Conservation (phyloP, 2,329 filamentous ascomycete species). For the Arachnomyces sp. region DNA sequence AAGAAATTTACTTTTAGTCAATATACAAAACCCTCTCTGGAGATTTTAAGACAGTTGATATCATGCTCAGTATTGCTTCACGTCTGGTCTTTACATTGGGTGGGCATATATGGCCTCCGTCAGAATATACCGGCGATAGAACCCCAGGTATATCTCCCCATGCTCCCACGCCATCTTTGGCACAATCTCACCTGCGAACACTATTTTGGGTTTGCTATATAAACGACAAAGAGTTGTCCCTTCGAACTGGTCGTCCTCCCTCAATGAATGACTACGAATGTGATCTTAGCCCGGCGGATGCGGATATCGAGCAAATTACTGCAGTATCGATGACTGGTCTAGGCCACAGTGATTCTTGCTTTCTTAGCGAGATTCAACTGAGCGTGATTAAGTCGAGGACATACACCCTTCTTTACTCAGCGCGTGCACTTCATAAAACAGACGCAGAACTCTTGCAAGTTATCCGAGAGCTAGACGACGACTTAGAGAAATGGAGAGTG, state of each 20-base stretch:
- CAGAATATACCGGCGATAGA: slow-evolving; percentile 7
- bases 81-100: slow-evolving; percentile 45
- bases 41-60: slow-evolving; percentile 39
- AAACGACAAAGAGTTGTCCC: slow-evolving; percentile 50
- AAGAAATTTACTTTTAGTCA: slow-evolving; percentile 20
- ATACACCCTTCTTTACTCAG: slow-evolving; percentile 44
- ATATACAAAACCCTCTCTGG: slow-evolving; percentile 41
- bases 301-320: slow-evolving; percentile 29
- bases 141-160: slow-evolving; percentile 19
- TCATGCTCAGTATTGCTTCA: slow-evolving; percentile 40
- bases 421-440: slow-evolving; percentile 40
- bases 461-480: slow-evolving; percentile 51
- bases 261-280: slow-evolving; percentile 46
- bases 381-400: slow-evolving; percentile 47
- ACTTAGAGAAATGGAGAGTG: slow-evolving; percentile 49
- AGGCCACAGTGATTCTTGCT: slow-evolving; percentile 22
- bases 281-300: slow-evolving; percentile 43
- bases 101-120: slow-evolving; percentile 29
- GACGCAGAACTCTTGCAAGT: slow-evolving; percentile 49
- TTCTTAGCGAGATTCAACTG: slow-evolving; percentile 45
- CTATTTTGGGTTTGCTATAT: slow-evolving; percentile 52
- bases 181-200: slow-evolving; percentile 25
- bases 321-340: slow-evolving; percentile 13
- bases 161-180: slow-evolving; percentile 11
- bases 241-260: slow-evolving; percentile 48